Percentiles rank a stretch among this genome's conserved stretches.
Conservation (phyloP, 1,284 basidiomycete genomes). For the Hypsizygus ulmarius region DNA sequence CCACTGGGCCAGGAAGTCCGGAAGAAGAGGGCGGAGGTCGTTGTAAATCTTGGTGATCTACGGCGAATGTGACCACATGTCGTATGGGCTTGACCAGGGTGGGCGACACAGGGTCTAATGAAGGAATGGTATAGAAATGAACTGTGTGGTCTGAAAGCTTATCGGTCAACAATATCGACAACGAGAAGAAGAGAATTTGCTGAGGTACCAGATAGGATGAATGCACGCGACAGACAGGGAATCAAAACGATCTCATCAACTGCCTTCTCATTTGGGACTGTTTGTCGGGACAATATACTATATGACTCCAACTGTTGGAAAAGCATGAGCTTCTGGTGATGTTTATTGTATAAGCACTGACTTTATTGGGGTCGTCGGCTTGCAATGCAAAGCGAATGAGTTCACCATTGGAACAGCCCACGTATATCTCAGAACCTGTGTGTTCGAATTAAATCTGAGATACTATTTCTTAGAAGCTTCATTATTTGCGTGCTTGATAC, state of each 20-base stretch:
- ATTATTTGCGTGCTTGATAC: constrained; percentile 9
- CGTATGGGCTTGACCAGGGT: constrained; percentile 76
- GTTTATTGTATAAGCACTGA: constrained; percentile 28
- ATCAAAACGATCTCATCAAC: constrained; percentile 77
- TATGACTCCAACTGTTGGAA: constrained; percentile 59
- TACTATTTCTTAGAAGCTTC: background rate
- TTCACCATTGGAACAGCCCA: constrained; percentile 72
- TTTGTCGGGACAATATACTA: constrained; percentile 64
- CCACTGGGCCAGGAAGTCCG: constrained; percentile 37
- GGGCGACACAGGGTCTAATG: constrained; percentile 66
- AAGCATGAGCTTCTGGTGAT: background rate
- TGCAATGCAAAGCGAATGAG: constrained; percentile 66
- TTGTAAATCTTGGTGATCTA: constrained; percentile 75
- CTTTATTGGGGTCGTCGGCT: constrained; percentile 49
- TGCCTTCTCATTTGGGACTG: constrained; percentile 57
- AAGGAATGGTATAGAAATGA: constrained; percentile 77
- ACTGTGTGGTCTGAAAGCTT: constrained; percentile 64
- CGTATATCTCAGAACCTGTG: constrained; percentile 68
- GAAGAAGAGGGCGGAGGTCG: constrained; percentile 46
- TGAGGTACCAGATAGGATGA: constrained; percentile 67
- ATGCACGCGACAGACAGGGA: constrained; percentile 67
- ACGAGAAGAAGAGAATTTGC: constrained; percentile 23
- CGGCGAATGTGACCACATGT: constrained; percentile 73
- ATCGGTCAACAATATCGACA: constrained; percentile 11
- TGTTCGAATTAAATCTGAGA: background rate